These are phyloP conservation scores for Albugo laibachii DNA, from an alignment of 352 stramenopile genomes.

Conservation along the genomic window DNA sequence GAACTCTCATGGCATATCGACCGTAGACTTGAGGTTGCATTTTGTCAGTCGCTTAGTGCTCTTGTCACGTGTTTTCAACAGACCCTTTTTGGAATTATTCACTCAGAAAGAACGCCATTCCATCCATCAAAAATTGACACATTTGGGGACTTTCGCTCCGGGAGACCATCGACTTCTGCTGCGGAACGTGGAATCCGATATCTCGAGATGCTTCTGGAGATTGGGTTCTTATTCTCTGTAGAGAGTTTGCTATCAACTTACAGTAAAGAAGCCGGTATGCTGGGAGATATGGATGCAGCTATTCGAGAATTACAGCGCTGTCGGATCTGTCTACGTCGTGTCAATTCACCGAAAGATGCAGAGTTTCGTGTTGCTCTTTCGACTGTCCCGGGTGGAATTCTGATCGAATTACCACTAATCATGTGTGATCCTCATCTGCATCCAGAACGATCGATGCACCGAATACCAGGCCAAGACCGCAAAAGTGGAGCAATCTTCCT, in stretches of 20 bases:
- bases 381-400: constrained; percentile 23
- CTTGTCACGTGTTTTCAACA: constrained; percentile 75
- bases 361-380: constrained; percentile 57
- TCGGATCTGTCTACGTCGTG: constrained; percentile 43
- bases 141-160: background rate
- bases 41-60: constrained; percentile 60
- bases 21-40: constrained; percentile 61
- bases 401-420: constrained; percentile 61
- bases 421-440: constrained; percentile 18
- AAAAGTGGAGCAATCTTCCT: constrained; percentile 55
- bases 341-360: constrained; percentile 33
- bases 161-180: background rate
- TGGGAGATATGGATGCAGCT: constrained; percentile 65
- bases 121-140: background rate
- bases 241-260: constrained; percentile 74
- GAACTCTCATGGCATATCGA: constrained; percentile 73
- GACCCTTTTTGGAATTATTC: constrained; percentile 35
- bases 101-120: constrained; percentile 23
- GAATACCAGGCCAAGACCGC: constrained; percentile 49
- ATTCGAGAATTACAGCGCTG: constrained; percentile 51
- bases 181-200: constrained; percentile 24
- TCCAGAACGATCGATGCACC: constrained; percentile 38
- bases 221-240: constrained; percentile 68
- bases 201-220: constrained; percentile 35
- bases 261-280: constrained; percentile 65